These are phyloP conservation scores for Microbotryomycetes sp. DNA, from an alignment of 1,284 basidiomycete genomes.

Conservation along the genomic window DNA sequence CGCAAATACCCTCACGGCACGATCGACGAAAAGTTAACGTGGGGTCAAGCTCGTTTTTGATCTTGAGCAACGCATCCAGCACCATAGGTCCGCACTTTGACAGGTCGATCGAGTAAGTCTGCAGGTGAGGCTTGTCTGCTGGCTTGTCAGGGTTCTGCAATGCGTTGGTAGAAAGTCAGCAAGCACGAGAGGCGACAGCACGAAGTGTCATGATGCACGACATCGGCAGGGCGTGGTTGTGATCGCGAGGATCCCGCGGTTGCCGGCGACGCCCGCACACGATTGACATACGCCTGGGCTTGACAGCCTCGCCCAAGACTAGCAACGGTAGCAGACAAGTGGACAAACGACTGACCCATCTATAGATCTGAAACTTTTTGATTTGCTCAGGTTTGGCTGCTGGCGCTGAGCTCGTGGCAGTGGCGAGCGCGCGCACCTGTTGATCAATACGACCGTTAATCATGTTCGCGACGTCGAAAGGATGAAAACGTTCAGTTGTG, in stretches of 20 bases:
- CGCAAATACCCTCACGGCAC: slow-evolving; percentile 97
- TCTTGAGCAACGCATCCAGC: slow-evolving; percentile 91
- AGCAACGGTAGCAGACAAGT: neutral
- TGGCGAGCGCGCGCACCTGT: slow-evolving; percentile 16
- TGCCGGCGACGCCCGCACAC: neutral
- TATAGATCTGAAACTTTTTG: slow-evolving; percentile 95
- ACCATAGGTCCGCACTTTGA: slow-evolving; percentile 97
- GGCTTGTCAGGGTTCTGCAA: slow-evolving; percentile 92
- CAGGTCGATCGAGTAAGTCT: slow-evolving; percentile 88
- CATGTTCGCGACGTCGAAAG: neutral
- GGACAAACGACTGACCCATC: slow-evolving; percentile 60
- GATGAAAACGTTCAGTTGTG: too few relatives aligned
- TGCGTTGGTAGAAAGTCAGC: neutral
- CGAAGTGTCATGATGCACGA: neutral
- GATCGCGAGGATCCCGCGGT: neutral
- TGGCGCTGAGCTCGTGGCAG: slow-evolving; percentile 8
- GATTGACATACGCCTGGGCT: neutral
- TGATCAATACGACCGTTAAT: neutral
- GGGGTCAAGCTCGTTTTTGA: slow-evolving; percentile 97
- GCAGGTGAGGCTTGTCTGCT: slow-evolving; percentile 80
- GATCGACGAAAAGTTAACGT: slow-evolving; percentile 94
- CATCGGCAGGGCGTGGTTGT: neutral
- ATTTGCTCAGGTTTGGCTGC: slow-evolving; percentile 41
- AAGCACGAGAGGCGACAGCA: neutral
- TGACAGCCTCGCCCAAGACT: neutral